phyloP scores from a whole-genome alignment of 495 filamentous ascomycete species.

The Cairneyella variabilis region DNA sequence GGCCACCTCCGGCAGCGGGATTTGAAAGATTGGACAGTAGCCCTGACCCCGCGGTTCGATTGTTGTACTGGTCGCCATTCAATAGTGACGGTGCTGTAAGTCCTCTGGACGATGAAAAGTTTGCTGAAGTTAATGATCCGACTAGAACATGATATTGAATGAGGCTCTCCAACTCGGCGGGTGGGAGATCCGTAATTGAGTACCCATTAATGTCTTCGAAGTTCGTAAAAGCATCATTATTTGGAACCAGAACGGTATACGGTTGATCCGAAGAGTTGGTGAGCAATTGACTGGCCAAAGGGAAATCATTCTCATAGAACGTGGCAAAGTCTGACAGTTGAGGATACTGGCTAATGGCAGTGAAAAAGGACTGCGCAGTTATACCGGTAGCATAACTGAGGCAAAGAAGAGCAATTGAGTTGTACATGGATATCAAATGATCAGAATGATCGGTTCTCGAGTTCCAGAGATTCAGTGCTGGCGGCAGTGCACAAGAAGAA shows the following conservation, averaged over 20 bases:
- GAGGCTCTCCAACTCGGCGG: background rate
- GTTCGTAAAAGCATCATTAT: slow-evolving; percentile 2
- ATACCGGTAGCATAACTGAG: background rate
- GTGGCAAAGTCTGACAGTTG: slow-evolving; percentile 6
- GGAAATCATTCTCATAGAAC: background rate
- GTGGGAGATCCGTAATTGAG: background rate
- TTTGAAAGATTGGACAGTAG: background rate
- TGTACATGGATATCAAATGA: too few relatives aligned
- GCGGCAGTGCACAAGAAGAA: too few relatives aligned
- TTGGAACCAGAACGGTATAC: slow-evolving; percentile 4
- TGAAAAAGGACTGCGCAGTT: background rate
- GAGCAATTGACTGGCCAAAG: background rate
- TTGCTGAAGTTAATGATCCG: background rate
- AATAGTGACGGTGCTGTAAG: slow-evolving; percentile 20
- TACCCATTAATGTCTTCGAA: background rate
- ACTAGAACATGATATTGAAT: slow-evolving; percentile 3
- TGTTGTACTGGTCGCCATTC: slow-evolving; percentile 21
- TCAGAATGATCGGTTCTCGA: too few relatives aligned
- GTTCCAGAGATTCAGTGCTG: too few relatives aligned
- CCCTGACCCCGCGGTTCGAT: slow-evolving; percentile 13
- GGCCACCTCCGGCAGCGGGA: background rate
- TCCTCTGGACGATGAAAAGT: slow-evolving; percentile 16
- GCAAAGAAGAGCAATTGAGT: too few relatives aligned
- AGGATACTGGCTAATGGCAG: slow-evolving; percentile 1
- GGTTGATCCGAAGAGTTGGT: background rate